Percentiles rank a stretch among this genome's conserved stretches.
phyloP scores from a whole-genome alignment of 75 land plant species.

The Azolla pinnata region DNA sequence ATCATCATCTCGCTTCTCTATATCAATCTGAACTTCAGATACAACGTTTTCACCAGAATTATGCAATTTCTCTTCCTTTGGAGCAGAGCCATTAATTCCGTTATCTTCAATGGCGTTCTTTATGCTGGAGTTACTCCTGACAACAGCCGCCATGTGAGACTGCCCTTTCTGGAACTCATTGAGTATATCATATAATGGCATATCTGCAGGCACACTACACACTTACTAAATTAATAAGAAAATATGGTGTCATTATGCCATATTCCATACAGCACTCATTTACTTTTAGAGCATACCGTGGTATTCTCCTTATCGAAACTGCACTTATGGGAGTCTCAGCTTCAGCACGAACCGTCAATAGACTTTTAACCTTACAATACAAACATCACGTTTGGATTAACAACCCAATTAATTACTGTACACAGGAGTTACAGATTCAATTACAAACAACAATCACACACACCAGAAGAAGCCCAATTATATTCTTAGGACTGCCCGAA shows the following conservation, averaged over 20 bases:
- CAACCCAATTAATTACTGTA: neutral
- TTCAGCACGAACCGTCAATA: constrained; percentile 43
- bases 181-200: constrained; percentile 70
- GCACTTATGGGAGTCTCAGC: constrained; percentile 48
- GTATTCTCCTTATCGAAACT: constrained; percentile 51
- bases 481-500: constrained; percentile 19
- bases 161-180: constrained; percentile 76
- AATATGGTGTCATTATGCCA: neutral
- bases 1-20: constrained; percentile 13
- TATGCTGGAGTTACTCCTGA: constrained; percentile 17
- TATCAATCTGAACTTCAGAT: neutral
- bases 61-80: too few species aligned
- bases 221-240: neutral
- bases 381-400: neutral
- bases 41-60: neutral
- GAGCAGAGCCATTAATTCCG: neutral
- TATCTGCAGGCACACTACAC: constrained; percentile 56
- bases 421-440: neutral
- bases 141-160: constrained; percentile 67
- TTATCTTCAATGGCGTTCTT: constrained; percentile 10
- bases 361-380: constrained; percentile 47
- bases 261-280: neutral
- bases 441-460: neutral
- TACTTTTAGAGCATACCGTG: constrained; percentile 44
- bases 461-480: constrained; percentile 28